Base-by-base conservation (phyloP, 2,329 filamentous ascomycete genomes). In the Alternaria ethzedia region DNA sequence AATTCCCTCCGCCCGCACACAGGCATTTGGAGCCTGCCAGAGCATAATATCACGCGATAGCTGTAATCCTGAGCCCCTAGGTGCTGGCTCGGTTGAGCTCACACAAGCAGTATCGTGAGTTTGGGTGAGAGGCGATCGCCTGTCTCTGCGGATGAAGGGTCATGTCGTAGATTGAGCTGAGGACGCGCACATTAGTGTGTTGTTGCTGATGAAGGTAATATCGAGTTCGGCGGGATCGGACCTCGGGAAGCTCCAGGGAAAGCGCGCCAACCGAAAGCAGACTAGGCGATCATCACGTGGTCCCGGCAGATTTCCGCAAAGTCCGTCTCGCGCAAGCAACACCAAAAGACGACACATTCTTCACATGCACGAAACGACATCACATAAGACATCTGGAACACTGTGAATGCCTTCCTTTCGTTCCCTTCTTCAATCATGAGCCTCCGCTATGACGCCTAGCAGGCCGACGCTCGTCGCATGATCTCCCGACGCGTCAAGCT, bases 281-380 rank as follows among this genome's bases (percentile, higher is more conserved):
- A 41, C n/a, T 41, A 41, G 9, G 5, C 9, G 0, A 1, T 0
- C 8, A 41, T 41, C 36, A 41, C n/a, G 36, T 41, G 36, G 0
- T 2, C 0, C 0, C 36, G n/a, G n/a, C 36, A 41, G 1, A 41
- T 17, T 3, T 11, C 3, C 15, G 11, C 6, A 3, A 13, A 41
- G 4, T 17, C n/a, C 1, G n/a, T 0, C 8, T 41, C n/a, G 36
- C 32, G 15, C 32, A 2, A 5, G 2, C 32, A 41, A 41, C 32
- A 1, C 8, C 2, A n/a, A n/a, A 2, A 41, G 8, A 41, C n/a
- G 5, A 3, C 36, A 17, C n/a, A 8, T 4, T 36, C 32, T n/a
- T 36, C 32, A n/a, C 32, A 36, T n/a, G 32, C 32, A n/a, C 15
- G 7, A n/a, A n/a, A 15, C 1, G 0, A n/a, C 32, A 36, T 36